Percentiles rank a stretch among this genome's conserved stretches.
Evolutionary conservation across 768 basidiomycete genomes (phyloP).

Genomic region (Amylocystis lapponica): DNA sequence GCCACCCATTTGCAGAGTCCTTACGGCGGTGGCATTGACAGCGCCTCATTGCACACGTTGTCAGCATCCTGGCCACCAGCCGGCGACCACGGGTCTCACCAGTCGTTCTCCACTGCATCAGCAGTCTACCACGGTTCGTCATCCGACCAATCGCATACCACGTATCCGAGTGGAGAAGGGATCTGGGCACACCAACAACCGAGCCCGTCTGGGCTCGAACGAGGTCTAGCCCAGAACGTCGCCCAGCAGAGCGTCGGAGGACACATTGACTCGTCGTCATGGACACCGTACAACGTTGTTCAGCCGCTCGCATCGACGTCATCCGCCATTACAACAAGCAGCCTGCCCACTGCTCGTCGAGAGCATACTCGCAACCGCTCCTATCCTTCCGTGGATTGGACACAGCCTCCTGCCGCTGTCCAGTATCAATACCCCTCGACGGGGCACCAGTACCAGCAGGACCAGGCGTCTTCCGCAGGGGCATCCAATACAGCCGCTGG

Average conservation of each 20-base stretch:
- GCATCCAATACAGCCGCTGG: too few relatives aligned
- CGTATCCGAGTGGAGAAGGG: slow-evolving; percentile 1
- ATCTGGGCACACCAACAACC: slow-evolving; percentile 2
- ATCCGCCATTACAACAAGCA: slow-evolving; percentile 13
- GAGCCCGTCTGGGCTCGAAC: neutral
- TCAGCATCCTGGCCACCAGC: neutral
- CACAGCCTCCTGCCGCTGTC: too few relatives aligned
- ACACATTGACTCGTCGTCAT: slow-evolving; percentile 8
- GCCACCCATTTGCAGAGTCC: too few relatives aligned
- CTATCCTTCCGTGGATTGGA: slow-evolving; percentile 17
- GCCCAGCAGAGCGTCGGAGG: neutral
- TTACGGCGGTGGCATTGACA: neutral
- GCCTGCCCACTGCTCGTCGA: slow-evolving; percentile 15
- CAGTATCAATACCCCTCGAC: too few relatives aligned
- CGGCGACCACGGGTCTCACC: too few relatives aligned
- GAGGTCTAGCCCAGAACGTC: neutral
- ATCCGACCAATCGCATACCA: neutral
- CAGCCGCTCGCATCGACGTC: slow-evolving; percentile 19
- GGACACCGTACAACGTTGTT: slow-evolving; percentile 12
- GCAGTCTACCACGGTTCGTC: neutral
- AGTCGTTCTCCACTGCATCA: neutral
- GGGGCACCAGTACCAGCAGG: too few relatives aligned
- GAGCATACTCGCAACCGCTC: slow-evolving; percentile 20
- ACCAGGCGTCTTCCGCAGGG: too few relatives aligned
- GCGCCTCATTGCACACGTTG: neutral